These are phyloP conservation scores for Lolium multiflorum DNA, from an alignment of 176 grass and related monocot species.

Conservation along the genomic window DNA sequence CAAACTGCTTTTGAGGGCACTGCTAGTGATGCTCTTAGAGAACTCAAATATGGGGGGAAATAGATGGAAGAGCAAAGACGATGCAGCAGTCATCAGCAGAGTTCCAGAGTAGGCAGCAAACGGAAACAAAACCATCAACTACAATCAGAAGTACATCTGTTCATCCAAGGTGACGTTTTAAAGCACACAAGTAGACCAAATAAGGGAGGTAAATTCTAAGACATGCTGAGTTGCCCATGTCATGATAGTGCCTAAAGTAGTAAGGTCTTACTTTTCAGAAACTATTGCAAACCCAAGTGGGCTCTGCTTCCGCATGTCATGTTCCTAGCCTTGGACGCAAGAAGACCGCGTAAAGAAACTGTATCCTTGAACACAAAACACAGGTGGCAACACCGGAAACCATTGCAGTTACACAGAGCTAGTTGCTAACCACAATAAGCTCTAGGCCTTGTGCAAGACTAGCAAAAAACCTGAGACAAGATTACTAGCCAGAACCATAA, in stretches of 20 bases:
- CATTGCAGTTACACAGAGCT: background rate
- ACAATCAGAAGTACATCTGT: background rate
- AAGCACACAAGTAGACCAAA: too few relatives aligned
- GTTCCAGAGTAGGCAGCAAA: background rate
- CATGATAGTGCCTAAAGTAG: background rate
- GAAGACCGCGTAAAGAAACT: background rate
- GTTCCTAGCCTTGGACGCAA: too few relatives aligned
- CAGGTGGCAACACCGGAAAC: background rate
- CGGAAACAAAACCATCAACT: background rate
- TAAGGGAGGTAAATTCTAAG: too few relatives aligned
- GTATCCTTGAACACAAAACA: background rate
- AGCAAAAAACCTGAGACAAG: too few relatives aligned
- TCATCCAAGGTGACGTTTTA: too few relatives aligned
- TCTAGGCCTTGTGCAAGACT: background rate
- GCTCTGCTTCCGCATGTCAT: background rate
- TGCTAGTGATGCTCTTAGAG: too few relatives aligned
- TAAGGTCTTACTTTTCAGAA: background rate
- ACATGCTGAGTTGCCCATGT: background rate
- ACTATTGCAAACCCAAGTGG: background rate
- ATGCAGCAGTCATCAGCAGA: background rate
- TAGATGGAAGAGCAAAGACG: too few relatives aligned
- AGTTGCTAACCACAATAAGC: background rate
- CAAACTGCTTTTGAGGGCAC: too few relatives aligned
- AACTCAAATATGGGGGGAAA: too few relatives aligned
- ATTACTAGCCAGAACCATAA: background rate